Evolutionary conservation across 148 eudicot genomes (phyloP).

Genomic region (Chenopodium quinoa): DNA sequence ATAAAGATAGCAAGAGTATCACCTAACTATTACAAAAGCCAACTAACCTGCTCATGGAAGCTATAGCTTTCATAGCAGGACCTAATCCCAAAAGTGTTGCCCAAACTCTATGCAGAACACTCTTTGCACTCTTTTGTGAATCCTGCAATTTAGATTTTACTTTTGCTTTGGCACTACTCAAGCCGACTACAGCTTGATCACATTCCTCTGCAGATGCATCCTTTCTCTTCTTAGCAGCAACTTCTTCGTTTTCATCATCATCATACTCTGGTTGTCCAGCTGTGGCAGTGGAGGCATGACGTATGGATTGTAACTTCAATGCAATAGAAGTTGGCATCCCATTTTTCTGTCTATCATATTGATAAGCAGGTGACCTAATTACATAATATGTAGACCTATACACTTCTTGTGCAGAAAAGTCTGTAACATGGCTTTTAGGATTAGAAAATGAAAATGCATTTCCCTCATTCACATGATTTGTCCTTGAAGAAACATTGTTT

Average conservation of each 20-base stretch:
- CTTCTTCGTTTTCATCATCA: constrained; percentile 49
- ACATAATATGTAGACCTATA: constrained; percentile 9
- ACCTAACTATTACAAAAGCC: neutral
- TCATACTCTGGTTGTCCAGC: constrained; percentile 57
- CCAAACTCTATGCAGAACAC: constrained; percentile 52
- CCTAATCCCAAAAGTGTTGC: constrained; percentile 62
- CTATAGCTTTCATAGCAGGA: constrained; percentile 69
- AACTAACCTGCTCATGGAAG: constrained; percentile 80
- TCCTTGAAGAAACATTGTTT: constrained; percentile 8
- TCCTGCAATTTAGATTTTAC: constrained; percentile 68
- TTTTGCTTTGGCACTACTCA: constrained; percentile 79
- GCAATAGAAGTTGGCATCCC: constrained; percentile 2
- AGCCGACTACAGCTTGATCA: constrained; percentile 83
- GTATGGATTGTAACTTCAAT: constrained; percentile 16
- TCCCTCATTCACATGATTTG: constrained; percentile 7
- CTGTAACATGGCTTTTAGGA: constrained; percentile 7
- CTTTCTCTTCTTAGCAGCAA: constrained; percentile 60
- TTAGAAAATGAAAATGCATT: constrained; percentile 7
- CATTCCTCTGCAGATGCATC: constrained; percentile 93
- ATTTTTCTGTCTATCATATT: neutral
- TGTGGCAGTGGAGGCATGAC: constrained; percentile 27
- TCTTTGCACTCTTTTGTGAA: constrained; percentile 39
- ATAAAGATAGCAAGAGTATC: constrained; percentile 1
- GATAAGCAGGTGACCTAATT: constrained; percentile 1
- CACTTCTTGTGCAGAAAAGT: constrained; percentile 16